Percentiles rank a stretch among this genome's conserved stretches.
Conservation (phyloP, 306 rosid species). For the Ceratonia siliqua region DNA sequence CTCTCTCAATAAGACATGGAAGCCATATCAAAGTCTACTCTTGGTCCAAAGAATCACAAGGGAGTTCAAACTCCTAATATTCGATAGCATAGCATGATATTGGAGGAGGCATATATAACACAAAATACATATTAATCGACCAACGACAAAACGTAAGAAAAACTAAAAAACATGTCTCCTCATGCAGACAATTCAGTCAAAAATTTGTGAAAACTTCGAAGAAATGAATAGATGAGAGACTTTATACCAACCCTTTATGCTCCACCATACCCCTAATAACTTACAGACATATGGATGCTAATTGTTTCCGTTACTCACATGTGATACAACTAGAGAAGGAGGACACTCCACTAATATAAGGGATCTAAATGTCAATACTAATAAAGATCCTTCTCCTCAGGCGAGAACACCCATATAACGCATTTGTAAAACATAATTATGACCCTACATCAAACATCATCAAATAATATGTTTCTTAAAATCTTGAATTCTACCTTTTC, state of each 20-base stretch:
- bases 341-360: not conserved
- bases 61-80: not conserved
- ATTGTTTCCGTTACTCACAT: not conserved
- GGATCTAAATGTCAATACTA: not conserved
- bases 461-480: not conserved
- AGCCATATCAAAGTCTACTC: not conserved
- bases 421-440: not conserved
- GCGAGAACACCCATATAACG: not conserved
- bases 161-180: not conserved
- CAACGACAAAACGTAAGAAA: not conserved
- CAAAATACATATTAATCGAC: not conserved
- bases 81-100: not conserved
- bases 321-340: not conserved
- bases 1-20: not conserved
- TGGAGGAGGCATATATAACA: not conserved
- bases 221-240: not conserved
- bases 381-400: not conserved
- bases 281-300: not conserved
- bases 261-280: not conserved
- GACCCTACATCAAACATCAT: not conserved
- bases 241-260: not conserved
- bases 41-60: not conserved
- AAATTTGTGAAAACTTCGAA: not conserved
- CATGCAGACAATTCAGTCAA: not conserved
- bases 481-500: slow-evolving; percentile 61